Conservation (phyloP, 179 eudicot genomes). For the Patellifolia procumbens region DNA sequence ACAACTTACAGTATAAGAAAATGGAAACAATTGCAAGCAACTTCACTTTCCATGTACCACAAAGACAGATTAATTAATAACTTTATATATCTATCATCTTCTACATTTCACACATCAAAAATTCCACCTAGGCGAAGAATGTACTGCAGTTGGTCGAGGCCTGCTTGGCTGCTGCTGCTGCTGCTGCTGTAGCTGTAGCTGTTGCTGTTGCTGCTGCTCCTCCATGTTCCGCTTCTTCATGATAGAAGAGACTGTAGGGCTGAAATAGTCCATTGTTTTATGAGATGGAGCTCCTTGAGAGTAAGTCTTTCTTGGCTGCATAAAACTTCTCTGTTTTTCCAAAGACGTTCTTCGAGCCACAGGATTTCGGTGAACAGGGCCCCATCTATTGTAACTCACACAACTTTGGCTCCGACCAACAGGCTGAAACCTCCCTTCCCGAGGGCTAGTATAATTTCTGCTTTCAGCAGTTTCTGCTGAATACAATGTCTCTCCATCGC, state of each 20-base stretch:
- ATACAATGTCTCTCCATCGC: constrained; percentile 93
- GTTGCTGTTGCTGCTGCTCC: constrained; percentile 42
- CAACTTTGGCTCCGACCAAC: constrained; percentile 98
- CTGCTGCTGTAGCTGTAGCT: constrained; percentile 33
- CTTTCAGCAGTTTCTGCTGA: constrained; percentile 99
- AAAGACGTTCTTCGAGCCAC: constrained; percentile 49
- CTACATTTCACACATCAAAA: constrained; percentile 34
- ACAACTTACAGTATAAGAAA: constrained; percentile 26
- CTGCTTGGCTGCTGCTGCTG: constrained; percentile 33
- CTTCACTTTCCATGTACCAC: constrained; percentile 24
- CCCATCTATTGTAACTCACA: constrained; percentile 71
- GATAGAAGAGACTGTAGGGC: constrained; percentile 91
- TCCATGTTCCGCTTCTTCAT: constrained; percentile 77
- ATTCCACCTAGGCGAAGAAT: constrained; percentile 72
- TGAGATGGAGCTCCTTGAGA: constrained; percentile 80
- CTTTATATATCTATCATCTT: constrained; percentile 6
- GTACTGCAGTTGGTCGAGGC: constrained; percentile 47
- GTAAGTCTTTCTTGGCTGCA: constrained; percentile 61
- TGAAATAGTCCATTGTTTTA: constrained; percentile 69
- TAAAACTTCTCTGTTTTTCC: constrained; percentile 68
- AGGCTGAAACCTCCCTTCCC: constrained; percentile 57
- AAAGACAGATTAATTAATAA: constrained; percentile 4
- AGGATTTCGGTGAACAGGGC: constrained; percentile 64
- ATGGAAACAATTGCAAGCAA: constrained; percentile 22
- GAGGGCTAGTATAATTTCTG: constrained; percentile 75